Conservation (phyloP, 148 eudicot genomes). For the Vaccinium myrtillus region DNA sequence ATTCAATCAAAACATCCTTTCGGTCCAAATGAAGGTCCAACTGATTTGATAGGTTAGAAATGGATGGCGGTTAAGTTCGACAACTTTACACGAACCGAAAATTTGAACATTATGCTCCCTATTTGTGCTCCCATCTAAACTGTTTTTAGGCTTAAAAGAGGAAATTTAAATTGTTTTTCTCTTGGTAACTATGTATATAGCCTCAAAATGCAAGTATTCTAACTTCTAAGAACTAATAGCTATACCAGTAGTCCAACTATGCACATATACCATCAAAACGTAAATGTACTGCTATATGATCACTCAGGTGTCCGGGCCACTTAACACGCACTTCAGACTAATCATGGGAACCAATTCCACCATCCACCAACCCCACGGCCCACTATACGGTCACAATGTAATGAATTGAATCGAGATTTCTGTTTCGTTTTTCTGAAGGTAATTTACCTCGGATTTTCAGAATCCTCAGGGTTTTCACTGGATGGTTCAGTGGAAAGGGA, state of each 20-base stretch:
- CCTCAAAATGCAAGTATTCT: not conserved
- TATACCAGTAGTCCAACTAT: not conserved
- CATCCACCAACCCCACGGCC: no score
- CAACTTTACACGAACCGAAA: not conserved
- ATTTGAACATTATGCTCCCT: not conserved
- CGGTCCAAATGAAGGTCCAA: not conserved
- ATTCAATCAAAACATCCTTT: not conserved
- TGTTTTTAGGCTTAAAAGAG: not conserved
- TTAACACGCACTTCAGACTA: no score
- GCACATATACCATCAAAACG: not conserved
- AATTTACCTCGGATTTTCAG: constrained; percentile 18
- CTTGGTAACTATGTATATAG: not conserved
- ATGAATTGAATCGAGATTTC: not conserved
- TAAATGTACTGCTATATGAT: no score
- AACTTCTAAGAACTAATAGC: not conserved
- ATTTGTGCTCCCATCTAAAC: not conserved
- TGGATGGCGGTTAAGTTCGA: not conserved
- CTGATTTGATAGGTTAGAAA: not conserved
- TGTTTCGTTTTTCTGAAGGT: not conserved
- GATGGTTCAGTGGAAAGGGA: constrained; percentile 11
- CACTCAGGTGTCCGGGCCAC: no score
- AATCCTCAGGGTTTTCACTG: constrained; percentile 5
- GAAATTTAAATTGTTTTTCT: not conserved
- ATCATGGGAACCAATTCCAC: no score
- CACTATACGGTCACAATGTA: no score